Percentiles rank a stretch among this genome's conserved stretches.
Conservation (phyloP, 1,139 yeast genomes). For the Groenewaldozyma auringiensis region DNA sequence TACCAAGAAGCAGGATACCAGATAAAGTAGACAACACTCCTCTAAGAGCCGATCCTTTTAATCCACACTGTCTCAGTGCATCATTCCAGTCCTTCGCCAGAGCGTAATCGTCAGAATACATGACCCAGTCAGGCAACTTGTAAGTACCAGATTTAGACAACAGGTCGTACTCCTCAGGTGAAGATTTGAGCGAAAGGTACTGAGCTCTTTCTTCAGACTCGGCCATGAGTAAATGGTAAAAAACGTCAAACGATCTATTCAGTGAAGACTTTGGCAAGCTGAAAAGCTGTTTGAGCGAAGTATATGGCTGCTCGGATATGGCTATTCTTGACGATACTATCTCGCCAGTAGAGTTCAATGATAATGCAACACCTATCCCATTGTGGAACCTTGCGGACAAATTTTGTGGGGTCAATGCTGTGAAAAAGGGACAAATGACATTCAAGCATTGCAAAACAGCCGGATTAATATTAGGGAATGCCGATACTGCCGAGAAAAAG, state of each 20-base stretch:
- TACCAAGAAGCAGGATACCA: slow-evolving; percentile 35
- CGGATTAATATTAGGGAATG: slow-evolving; percentile 32
- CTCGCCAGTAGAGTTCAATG: slow-evolving; percentile 29
- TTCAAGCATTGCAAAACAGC: slow-evolving; percentile 31
- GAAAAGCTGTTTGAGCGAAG: slow-evolving; percentile 29
- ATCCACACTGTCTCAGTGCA: slow-evolving; percentile 31
- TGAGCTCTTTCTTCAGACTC: slow-evolving; percentile 28
- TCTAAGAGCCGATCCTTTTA: slow-evolving; percentile 29
- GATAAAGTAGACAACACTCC: slow-evolving; percentile 31
- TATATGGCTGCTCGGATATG: slow-evolving; percentile 27
- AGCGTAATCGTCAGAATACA: slow-evolving; percentile 32
- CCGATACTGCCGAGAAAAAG: slow-evolving; percentile 26
- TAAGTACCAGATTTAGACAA: slow-evolving; percentile 28
- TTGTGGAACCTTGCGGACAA: slow-evolving; percentile 32
- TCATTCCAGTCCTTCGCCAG: slow-evolving; percentile 37
- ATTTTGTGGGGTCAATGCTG: slow-evolving; percentile 33
- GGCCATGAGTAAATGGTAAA: slow-evolving; percentile 31
- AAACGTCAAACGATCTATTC: slow-evolving; percentile 33
- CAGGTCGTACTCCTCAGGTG: slow-evolving; percentile 29
- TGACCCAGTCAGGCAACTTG: slow-evolving; percentile 32
- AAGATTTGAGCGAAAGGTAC: slow-evolving; percentile 27
- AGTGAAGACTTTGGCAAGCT: slow-evolving; percentile 22
- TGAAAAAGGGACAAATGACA: slow-evolving; percentile 34
- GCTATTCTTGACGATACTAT: slow-evolving; percentile 30
- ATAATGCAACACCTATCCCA: slow-evolving; percentile 29